Evolutionary conservation across 306 rosid species (phyloP).

Genomic region (Fragaria ananassa): DNA sequence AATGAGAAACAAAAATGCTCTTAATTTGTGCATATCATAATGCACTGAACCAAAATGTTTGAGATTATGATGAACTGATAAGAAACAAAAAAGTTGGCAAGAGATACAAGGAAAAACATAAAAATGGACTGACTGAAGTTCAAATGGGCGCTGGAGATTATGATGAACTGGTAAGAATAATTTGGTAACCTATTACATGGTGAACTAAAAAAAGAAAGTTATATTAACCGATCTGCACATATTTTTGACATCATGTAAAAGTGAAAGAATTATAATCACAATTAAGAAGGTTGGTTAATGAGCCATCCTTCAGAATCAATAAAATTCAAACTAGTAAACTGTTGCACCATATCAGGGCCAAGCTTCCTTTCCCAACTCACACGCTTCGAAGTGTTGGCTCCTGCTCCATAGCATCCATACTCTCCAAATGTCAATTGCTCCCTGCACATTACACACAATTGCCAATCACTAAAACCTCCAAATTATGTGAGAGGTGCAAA

Average conservation of each 20-base stretch:
- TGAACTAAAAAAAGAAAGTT: background rate
- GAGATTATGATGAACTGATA: too few species aligned
- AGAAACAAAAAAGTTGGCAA: background rate
- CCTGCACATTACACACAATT: constrained; percentile 28
- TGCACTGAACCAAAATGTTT: too few species aligned
- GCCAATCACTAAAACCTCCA: background rate
- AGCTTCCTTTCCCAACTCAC: constrained; percentile 57
- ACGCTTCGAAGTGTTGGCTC: constrained; percentile 38
- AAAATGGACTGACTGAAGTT: background rate
- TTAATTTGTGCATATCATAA: too few species aligned
- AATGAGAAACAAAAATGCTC: too few species aligned
- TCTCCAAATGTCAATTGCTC: constrained; percentile 45
- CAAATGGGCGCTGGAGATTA: too few species aligned
- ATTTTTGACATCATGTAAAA: background rate
- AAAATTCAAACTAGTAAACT: constrained; percentile 32
- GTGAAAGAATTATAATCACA: too few species aligned
- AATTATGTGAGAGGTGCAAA: too few species aligned
- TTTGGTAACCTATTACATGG: background rate
- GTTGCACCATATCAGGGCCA: constrained; percentile 4
- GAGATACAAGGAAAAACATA: background rate
- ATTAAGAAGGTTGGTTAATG: constrained; percentile 25
- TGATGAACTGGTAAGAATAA: background rate
- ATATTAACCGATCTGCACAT: background rate
- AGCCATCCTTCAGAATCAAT: constrained; percentile 61
- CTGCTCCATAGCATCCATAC: constrained; percentile 49